These are phyloP conservation scores for Lodderomyces theae DNA, from an alignment of 1,139 yeast species.

Conservation along the genomic window DNA sequence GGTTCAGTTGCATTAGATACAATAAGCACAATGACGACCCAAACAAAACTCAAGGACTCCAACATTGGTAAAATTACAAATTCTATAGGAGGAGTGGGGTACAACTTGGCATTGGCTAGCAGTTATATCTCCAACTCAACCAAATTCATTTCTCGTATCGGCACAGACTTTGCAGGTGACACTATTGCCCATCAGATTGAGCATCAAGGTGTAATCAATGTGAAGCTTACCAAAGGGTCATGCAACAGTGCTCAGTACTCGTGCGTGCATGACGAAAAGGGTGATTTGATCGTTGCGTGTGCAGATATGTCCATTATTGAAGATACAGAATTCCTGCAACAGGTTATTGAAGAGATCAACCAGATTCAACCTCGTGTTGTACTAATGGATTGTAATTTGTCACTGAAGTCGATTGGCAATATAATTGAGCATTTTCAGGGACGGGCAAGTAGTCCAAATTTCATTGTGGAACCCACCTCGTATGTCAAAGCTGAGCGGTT, in stretches of 20 bases:
- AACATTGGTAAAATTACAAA: constrained; percentile 63
- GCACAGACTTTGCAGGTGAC: constrained; percentile 54
- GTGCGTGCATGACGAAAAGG: constrained; percentile 60
- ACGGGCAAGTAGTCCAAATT: not conserved
- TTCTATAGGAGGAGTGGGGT: constrained; percentile 82
- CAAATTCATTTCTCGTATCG: constrained; percentile 59
- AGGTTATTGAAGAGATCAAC: constrained; percentile 35
- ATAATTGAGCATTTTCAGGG: constrained; percentile 8
- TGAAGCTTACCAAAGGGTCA: constrained; percentile 34
- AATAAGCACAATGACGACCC: constrained; percentile 41
- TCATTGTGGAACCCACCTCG: constrained; percentile 75
- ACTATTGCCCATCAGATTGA: constrained; percentile 31
- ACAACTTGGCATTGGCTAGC: constrained; percentile 65
- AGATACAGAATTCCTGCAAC: constrained; percentile 30
- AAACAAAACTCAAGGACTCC: constrained; percentile 54
- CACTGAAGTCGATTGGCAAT: constrained; percentile 36
- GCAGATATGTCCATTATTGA: constrained; percentile 81
- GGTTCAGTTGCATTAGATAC: constrained; percentile 82
- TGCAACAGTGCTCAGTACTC: constrained; percentile 65
- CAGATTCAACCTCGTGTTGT: constrained; percentile 41
- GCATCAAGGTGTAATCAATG: constrained; percentile 9
- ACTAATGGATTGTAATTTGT: constrained; percentile 69
- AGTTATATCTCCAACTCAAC: constrained; percentile 21
- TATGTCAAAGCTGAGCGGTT: constrained; percentile 52
- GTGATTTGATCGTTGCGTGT: constrained; percentile 70